Conservation (phyloP, 176 grass and related monocot genomes). For the Lolium perenne region DNA sequence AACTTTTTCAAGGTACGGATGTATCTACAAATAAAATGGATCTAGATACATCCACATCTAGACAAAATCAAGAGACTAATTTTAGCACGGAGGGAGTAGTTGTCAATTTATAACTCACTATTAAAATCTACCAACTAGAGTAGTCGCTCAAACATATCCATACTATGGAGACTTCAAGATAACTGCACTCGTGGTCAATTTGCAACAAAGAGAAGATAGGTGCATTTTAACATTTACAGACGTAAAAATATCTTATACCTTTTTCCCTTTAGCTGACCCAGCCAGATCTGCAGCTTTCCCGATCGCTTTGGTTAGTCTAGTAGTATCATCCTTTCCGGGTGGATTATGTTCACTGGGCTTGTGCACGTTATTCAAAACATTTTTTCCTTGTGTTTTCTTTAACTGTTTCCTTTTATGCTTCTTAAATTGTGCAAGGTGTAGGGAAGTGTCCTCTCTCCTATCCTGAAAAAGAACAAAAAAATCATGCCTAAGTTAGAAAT, state of each 20-base stretch:
- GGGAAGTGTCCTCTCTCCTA: slow-evolving; percentile 88
- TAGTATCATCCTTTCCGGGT: slow-evolving; percentile 83
- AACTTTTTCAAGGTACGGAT: too few relatives aligned
- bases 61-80: too few relatives aligned
- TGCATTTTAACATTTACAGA: slow-evolving; percentile 1
- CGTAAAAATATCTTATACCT: slow-evolving; percentile 47
- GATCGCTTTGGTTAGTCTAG: slow-evolving; percentile 82
- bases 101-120: not conserved
- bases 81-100: not conserved
- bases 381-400: slow-evolving; percentile 78
- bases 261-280: slow-evolving; percentile 72
- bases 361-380: slow-evolving; percentile 56
- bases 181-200: not conserved
- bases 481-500: slow-evolving; percentile 30
- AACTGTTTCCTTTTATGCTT: slow-evolving; percentile 85
- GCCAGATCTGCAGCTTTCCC: slow-evolving; percentile 93
- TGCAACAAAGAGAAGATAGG: not conserved
- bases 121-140: not conserved
- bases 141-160: not conserved
- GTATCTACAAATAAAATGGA: too few relatives aligned
- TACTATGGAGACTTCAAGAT: slow-evolving; percentile 27
- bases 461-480: slow-evolving; percentile 59
- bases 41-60: too few relatives aligned
- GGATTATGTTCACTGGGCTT: slow-evolving; percentile 88
- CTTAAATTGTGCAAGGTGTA: slow-evolving; percentile 81